These are phyloP conservation scores for Solanum aculeatissimum DNA, from an alignment of 305 asterid species.

Conservation along the genomic window DNA sequence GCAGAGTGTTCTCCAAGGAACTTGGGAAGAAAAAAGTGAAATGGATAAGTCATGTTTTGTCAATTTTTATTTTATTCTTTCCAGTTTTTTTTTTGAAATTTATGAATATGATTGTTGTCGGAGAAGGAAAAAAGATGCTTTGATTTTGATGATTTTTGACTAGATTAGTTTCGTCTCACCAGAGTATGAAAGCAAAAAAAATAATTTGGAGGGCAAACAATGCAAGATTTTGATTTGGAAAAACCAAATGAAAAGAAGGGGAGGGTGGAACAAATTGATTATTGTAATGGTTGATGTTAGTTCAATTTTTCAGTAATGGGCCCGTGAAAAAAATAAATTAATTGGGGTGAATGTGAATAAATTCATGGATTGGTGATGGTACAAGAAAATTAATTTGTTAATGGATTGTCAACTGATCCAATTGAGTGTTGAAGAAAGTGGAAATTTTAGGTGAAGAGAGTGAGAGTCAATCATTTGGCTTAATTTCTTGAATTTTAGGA, in stretches of 20 bases:
- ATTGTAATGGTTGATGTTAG: background rate
- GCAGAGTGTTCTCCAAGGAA: constrained; percentile 30
- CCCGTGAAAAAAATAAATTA: background rate
- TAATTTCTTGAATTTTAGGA: background rate
- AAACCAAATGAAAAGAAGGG: background rate
- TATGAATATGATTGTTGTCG: background rate
- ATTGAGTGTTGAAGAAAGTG: background rate
- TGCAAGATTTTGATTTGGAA: background rate
- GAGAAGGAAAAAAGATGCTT: background rate
- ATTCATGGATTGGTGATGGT: background rate
- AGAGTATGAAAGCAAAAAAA: background rate
- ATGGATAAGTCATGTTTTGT: background rate
- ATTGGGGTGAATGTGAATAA: background rate
- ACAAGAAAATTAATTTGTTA: background rate
- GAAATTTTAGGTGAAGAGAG: background rate
- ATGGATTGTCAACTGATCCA: background rate
- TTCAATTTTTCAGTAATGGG: background rate
- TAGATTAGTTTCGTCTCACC: background rate
- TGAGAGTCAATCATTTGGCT: background rate
- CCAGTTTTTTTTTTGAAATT: background rate
- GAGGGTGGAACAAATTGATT: background rate
- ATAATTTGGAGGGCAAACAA: background rate
- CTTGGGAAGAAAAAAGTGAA: constrained; percentile 5
- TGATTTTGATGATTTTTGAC: background rate
- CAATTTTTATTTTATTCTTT: background rate